These are phyloP conservation scores for Podaxis carcinomalis DNA, from an alignment of 768 basidiomycete species.

Conservation along the genomic window DNA sequence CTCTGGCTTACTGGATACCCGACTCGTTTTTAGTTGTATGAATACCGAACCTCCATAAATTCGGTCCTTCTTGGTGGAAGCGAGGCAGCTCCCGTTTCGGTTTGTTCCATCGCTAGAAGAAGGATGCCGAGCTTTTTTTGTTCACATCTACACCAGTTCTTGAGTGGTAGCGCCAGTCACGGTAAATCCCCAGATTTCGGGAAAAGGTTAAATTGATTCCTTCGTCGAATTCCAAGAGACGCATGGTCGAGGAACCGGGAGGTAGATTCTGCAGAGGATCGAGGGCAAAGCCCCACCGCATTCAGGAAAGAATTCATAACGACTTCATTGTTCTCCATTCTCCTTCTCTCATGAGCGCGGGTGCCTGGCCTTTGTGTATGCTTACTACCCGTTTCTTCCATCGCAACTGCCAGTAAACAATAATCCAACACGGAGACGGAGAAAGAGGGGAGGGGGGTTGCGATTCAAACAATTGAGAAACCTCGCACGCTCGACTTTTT, in stretches of 20 bases:
- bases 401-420: conserved; percentile 6
- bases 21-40: neutral
- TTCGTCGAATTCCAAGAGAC: too few species aligned
- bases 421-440: neutral
- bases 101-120: neutral
- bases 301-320: neutral
- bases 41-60: neutral
- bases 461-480: neutral
- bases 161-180: neutral
- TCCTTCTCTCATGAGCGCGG: neutral
- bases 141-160: neutral
- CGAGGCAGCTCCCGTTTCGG: neutral
- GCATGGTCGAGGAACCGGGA: neutral
- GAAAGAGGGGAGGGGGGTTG: neutral
- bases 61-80: too few species aligned
- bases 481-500: neutral
- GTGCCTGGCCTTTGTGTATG: neutral
- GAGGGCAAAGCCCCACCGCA: neutral
- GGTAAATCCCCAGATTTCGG: neutral
- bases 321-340: neutral
- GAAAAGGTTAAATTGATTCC: neutral
- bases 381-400: neutral
- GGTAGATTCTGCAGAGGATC: neutral
- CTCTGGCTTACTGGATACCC: neutral
- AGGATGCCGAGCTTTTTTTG: neutral